Base-by-base conservation (phyloP, 352 stramenopile species). In the Pythium sp. region DNA sequence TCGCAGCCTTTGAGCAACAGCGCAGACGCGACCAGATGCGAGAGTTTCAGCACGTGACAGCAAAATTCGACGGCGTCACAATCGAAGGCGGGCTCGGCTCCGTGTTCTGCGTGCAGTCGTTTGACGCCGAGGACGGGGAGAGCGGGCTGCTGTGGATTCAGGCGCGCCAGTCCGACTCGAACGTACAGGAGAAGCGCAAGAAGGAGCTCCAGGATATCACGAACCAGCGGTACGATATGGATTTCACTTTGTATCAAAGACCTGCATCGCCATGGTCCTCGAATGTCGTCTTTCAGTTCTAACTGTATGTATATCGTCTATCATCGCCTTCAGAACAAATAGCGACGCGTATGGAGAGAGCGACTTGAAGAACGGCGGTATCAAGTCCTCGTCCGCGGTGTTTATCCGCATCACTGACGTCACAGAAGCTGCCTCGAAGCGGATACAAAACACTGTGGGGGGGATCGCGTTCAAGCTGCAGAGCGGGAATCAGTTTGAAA, bases 171-270 rank as follows among this genome's bases (percentile, higher is more conserved):
- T 82, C 77, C 14, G 84, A 91, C 70, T 89, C 77, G 43, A 77
- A 89, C 46, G 82, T 76, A 15, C 74, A 84, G 57, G 68, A 81
- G 47, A 51, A 64, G 26, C 80, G 82, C 56, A 86, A 78, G 68
- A 80, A 82, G 60, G 72, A 84, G 72, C 75, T 92, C 55, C 75
- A 81, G 67, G 79, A 87, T 61, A 86, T 91, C 36, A 85, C 78
- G 12, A 88, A 80, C 58, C 68, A 67, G 38, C 34, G 57, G 57
- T 68, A 62, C 14, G 60, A 76, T 4, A 20, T 36, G 18, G 30
- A 15, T 36, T 8, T 43, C 8, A 28, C 46, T 49, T n/a, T 26
- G 26, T 26, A 7, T 61, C 5, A 15, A 9, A 18, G 18, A 2
- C 8, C 8, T 28, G n/a, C n/a, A 20, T 56, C n/a, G 14, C 8